Evolutionary conservation across 148 eudicot species (phyloP).

Genomic region (Talinum fruticosum): DNA sequence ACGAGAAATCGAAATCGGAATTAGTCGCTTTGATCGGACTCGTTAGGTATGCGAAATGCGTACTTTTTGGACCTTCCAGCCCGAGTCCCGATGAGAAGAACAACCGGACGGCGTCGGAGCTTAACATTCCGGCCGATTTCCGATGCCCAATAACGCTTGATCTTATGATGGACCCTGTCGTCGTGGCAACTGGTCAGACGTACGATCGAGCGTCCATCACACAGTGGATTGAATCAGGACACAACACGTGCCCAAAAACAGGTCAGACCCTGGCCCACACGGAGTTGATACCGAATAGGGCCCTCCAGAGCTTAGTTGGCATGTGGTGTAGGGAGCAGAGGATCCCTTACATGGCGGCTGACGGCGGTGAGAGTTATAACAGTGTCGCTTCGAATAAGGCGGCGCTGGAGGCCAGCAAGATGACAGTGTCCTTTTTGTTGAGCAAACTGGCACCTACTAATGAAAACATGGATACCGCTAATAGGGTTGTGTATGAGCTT

Average conservation of each 20-base stretch:
- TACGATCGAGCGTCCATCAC: constrained; percentile 65
- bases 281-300: constrained; percentile 56
- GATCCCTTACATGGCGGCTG: constrained; percentile 54
- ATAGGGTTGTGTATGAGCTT: constrained; percentile 72
- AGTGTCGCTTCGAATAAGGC: constrained; percentile 45
- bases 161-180: constrained; percentile 80
- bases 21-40: constrained; percentile 62
- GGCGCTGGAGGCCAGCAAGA: constrained; percentile 75
- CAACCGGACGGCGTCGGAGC: constrained; percentile 39
- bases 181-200: constrained; percentile 81
- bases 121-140: constrained; percentile 61
- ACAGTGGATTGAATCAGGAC: constrained; percentile 75
- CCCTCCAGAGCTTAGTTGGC: constrained; percentile 65
- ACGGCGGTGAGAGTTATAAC: constrained; percentile 29
- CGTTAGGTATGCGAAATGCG: constrained; percentile 75
- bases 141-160: constrained; percentile 85
- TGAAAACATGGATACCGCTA: constrained; percentile 31
- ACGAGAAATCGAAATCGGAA: constrained; percentile 57
- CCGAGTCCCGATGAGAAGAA: constrained; percentile 25
- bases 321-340: constrained; percentile 85
- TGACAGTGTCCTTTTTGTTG: constrained; percentile 71
- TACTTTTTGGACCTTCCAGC: constrained; percentile 54
- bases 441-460: constrained; percentile 34
- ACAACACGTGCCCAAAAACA: constrained; percentile 77
- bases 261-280: constrained; percentile 62